phyloP scores from a whole-genome alignment of 2,329 filamentous ascomycete species.

The Blumeria hordei region DNA sequence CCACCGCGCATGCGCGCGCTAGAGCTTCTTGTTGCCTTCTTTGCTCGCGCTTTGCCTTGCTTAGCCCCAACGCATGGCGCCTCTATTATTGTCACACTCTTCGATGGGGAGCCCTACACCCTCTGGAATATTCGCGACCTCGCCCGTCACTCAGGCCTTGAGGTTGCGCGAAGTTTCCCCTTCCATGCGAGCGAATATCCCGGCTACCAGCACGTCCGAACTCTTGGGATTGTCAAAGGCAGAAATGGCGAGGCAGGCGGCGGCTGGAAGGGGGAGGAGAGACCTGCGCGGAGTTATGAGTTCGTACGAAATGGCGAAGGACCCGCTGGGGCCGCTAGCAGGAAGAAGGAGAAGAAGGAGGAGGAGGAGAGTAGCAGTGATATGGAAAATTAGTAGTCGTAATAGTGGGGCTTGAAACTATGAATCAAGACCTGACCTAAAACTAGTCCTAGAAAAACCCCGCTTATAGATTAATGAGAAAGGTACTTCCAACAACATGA shows the following conservation, averaged over 20 bases:
- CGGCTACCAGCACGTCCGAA: constrained; percentile 50
- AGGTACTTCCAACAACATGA: too few species aligned
- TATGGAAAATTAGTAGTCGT: constrained; percentile 9
- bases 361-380: constrained; percentile 14
- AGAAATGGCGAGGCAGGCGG: constrained; percentile 20
- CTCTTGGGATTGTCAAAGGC: constrained; percentile 37
- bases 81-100: constrained; percentile 56
- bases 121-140: constrained; percentile 87
- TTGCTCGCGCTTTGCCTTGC: constrained; percentile 26
- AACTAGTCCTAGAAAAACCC: too few species aligned
- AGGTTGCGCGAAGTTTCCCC: constrained; percentile 43
- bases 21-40: constrained; percentile 47
- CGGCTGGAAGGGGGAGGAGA: constrained; percentile 27
- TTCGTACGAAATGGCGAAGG: constrained; percentile 35
- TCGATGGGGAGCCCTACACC: constrained; percentile 84
- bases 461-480: too few species aligned
- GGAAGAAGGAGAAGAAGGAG: constrained; percentile 11
- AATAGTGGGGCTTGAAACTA: constrained; percentile 6
- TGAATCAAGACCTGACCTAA: too few species aligned
- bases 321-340: constrained; percentile 11
- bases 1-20: too few species aligned
- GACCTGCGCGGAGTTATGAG: constrained; percentile 32
- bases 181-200: constrained; percentile 46
- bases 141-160: constrained; percentile 49
- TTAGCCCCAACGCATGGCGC: constrained; percentile 27